These are phyloP conservation scores for Stephanodiscus triporus DNA, from an alignment of 108 stramenopile species.

Conservation along the genomic window DNA sequence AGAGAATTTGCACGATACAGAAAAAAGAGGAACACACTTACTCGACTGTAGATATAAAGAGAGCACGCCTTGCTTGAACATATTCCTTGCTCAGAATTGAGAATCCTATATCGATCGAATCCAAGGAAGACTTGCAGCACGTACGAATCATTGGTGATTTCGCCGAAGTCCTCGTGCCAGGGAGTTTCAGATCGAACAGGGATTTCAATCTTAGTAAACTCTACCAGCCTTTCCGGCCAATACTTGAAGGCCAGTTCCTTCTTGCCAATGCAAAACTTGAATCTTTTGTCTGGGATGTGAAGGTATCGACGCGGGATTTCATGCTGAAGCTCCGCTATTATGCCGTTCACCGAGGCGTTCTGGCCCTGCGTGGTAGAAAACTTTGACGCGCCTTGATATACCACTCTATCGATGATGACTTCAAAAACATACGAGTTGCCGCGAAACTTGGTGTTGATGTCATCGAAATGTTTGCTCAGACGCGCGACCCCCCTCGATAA, in stretches of 20 bases:
- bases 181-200: slow-evolving; percentile 19
- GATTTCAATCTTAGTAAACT: slow-evolving; percentile 51
- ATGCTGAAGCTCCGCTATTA: slow-evolving; percentile 32
- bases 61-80: slow-evolving; percentile 14
- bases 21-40: neutral
- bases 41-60: slow-evolving; percentile 18
- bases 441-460: slow-evolving; percentile 9
- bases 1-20: neutral
- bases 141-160: slow-evolving; percentile 9
- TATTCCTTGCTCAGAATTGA: slow-evolving; percentile 7
- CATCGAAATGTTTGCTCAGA: slow-evolving; percentile 9
- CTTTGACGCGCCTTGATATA: slow-evolving; percentile 3
- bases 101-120: slow-evolving; percentile 18
- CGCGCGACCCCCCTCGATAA: slow-evolving; percentile 2
- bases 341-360: slow-evolving; percentile 1
- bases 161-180: slow-evolving; percentile 31
- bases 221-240: slow-evolving; percentile 58
- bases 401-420: slow-evolving; percentile 23
- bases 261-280: slow-evolving; percentile 41
- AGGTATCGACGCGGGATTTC: slow-evolving; percentile 54
- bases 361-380: neutral
- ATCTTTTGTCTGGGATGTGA: slow-evolving; percentile 41
- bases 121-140: slow-evolving; percentile 20
- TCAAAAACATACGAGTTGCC: slow-evolving; percentile 13
- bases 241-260: slow-evolving; percentile 37